Base-by-base conservation (phyloP, 2,329 filamentous ascomycete species). In the Hypoxylon sp. region DNA sequence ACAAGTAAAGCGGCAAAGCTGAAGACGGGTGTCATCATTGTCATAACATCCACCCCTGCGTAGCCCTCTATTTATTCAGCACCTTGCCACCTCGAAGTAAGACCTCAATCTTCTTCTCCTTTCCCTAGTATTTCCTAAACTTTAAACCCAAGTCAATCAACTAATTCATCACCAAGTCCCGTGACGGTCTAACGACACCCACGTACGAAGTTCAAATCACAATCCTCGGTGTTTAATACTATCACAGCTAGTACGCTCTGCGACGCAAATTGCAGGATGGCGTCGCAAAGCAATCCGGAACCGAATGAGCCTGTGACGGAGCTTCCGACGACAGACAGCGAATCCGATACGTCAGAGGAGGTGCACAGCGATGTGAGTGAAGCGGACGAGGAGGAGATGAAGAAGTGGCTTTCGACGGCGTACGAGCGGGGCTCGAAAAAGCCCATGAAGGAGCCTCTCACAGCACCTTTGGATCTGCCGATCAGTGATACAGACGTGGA, bases 361-460 rank as follows among this genome's bases (percentile, higher is more conserved):
- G 9, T 4, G 19, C 3, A 47, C 29, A 56, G 39, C 53, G 39
- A 56, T 33, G 39, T 56, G 24, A 24, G 44, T 29, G 46, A 48
- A 10, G 10, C n/a, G 19, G 39, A 39, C 55, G 42, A 33, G 26
- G 55, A 68, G 50, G 65, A 68, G 61, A 60, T 68, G 44, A 60
- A 65, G 31, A 68, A 62, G 29, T 68, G 61, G 61, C 46, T 57
- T 56, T 52, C 61, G 37, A 60, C 65, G 14, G 59, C 42, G 29
- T 65, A 67, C 70, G 74, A 78, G 74, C 76, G 39, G 68, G 60
- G 57, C 50, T 71, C 66, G 59, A 71, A 58, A 52, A 48, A 59
- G 37, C 62, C 62, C 54, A 65, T 65, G 62, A 54, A 59, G 50
- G 29, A 67, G 44, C 71, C 69, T 62, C 64, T 71, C 46, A 73